Conservation (phyloP, 2,329 filamentous ascomycete species). For the Neonectria hederae region DNA sequence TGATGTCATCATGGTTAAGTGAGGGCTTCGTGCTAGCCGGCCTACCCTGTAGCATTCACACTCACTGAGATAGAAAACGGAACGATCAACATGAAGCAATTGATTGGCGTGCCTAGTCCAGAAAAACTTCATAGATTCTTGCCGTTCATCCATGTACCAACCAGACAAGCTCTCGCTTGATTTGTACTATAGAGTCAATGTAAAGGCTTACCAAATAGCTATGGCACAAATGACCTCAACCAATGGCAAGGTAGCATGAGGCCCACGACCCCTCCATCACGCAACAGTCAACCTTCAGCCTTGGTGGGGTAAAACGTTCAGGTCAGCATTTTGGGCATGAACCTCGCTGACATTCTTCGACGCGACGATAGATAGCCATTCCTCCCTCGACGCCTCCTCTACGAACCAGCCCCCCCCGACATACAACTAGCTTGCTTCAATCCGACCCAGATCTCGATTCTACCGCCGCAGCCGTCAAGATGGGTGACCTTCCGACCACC, state of each 20-base stretch:
- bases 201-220: neutral
- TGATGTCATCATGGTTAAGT: constrained; percentile 1
- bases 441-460: constrained; percentile 7
- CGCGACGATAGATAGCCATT: constrained; percentile 21
- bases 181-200: neutral
- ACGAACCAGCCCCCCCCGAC: neutral
- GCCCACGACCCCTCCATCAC: constrained; percentile 42
- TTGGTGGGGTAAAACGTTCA: constrained; percentile 41
- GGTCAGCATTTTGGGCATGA: constrained; percentile 15
- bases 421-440: constrained; percentile 1
- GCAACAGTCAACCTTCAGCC: constrained; percentile 29
- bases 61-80: neutral
- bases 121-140: neutral
- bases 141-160: neutral
- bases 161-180: neutral
- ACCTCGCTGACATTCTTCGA: constrained; percentile 18
- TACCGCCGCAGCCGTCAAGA: constrained; percentile 41
- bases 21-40: neutral
- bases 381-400: constrained; percentile 13
- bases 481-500: constrained; percentile 64
- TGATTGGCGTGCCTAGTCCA: neutral
- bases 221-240: neutral
- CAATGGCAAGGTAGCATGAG: constrained; percentile 31
- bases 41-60: neutral
- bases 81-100: no score